phyloP scores from a whole-genome alignment of 2,329 filamentous ascomycete species.

The Phaeoacremonium minimum region DNA sequence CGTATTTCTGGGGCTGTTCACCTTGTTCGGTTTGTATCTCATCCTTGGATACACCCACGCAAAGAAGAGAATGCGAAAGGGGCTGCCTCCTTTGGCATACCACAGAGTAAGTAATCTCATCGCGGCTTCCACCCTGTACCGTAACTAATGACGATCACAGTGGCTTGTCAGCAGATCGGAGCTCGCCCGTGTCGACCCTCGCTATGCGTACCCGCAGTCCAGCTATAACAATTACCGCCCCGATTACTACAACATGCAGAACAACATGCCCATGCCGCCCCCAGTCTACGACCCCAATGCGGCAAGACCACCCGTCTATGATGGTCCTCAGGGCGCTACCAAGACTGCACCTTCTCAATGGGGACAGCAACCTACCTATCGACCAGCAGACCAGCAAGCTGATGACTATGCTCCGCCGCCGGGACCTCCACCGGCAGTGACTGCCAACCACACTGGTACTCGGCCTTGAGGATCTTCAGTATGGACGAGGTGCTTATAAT shows the following conservation, averaged over 20 bases:
- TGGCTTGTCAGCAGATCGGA: slow-evolving; percentile 46
- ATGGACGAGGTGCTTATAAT: too few species aligned
- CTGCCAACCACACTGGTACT: slow-evolving; percentile 24
- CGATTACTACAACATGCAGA: slow-evolving; percentile 42
- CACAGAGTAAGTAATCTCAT: slow-evolving; percentile 52
- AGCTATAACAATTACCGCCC: slow-evolving; percentile 35
- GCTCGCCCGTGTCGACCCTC: slow-evolving; percentile 41
- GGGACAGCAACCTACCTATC: slow-evolving; percentile 19
- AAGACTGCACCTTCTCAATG: slow-evolving; percentile 52
- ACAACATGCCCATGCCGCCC: slow-evolving; percentile 49
- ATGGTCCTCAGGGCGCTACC: slow-evolving; percentile 40
- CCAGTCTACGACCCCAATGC: slow-evolving; percentile 54
- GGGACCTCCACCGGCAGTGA: slow-evolving; percentile 41
- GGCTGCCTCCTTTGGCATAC: slow-evolving; percentile 62
- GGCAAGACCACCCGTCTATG: slow-evolving; percentile 50
- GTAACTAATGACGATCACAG: slow-evolving; percentile 21
- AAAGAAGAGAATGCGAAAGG: slow-evolving; percentile 59
- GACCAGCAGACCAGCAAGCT: slow-evolving; percentile 15
- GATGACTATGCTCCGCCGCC: slow-evolving; percentile 38
- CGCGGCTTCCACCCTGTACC: slow-evolving; percentile 1
- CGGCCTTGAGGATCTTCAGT: too few species aligned
- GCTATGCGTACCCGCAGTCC: slow-evolving; percentile 39
- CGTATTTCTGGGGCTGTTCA: slow-evolving; percentile 59
- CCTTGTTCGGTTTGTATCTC: slow-evolving; percentile 57
- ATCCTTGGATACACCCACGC: slow-evolving; percentile 69